phyloP scores from a whole-genome alignment of 2,329 filamentous ascomycete genomes.

The Verticillium dahliae region DNA sequence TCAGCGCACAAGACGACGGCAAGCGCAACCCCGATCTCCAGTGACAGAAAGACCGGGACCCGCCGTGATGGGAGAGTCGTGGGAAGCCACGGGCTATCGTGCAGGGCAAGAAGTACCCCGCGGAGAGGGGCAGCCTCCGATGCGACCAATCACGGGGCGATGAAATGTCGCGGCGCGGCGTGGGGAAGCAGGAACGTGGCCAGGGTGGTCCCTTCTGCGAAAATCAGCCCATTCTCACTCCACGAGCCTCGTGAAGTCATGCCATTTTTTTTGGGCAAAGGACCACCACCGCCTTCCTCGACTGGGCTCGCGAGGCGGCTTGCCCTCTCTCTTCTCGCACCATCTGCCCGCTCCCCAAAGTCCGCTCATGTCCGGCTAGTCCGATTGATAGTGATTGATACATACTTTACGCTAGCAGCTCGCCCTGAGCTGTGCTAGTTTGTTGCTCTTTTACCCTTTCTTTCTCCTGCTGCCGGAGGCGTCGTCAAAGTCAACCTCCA shows the following conservation, averaged over 20 bases:
- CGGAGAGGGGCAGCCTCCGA: background rate
- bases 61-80: background rate
- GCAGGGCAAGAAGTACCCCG: background rate
- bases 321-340: background rate
- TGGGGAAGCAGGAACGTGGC: constrained; percentile 2
- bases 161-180: background rate
- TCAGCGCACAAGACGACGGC: too few species aligned
- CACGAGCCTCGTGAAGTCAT: constrained; percentile 3
- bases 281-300: background rate
- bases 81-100: too few species aligned
- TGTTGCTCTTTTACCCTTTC: background rate
- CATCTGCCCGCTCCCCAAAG: background rate
- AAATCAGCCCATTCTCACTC: constrained; percentile 5
- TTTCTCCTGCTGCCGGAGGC: background rate
- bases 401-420: background rate
- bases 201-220: background rate
- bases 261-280: constrained; percentile 1
- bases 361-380: background rate
- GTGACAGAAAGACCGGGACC: background rate
- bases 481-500: background rate
- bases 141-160: background rate
- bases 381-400: background rate
- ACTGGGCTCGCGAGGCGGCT: background rate
- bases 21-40: background rate
- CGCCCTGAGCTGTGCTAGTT: too few species aligned